Evolutionary conservation across 1,284 basidiomycete species (phyloP).

Genomic region (Xerocomus nothofagi): DNA sequence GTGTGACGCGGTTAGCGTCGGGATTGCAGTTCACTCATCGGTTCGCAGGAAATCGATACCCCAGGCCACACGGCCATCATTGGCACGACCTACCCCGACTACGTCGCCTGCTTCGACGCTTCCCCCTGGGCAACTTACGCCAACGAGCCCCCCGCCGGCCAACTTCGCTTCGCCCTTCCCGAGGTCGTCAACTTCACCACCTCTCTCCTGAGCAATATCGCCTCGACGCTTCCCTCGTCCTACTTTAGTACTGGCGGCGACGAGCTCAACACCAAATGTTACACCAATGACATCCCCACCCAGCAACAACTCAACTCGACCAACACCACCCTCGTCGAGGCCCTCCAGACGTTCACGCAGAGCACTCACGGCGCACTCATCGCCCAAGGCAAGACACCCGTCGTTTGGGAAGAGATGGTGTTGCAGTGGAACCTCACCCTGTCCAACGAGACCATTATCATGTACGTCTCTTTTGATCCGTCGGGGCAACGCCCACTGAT

Average conservation of each 20-base stretch:
- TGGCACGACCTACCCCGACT: constrained; percentile 57
- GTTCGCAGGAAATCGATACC: constrained; percentile 57
- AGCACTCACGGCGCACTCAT: constrained; percentile 50
- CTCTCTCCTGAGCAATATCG: constrained; percentile 44
- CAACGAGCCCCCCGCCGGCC: constrained; percentile 66
- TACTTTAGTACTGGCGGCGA: constrained; percentile 73
- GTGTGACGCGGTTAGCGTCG: background rate
- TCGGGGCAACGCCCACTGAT: background rate
- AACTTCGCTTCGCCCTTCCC: constrained; percentile 57
- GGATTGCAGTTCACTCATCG: constrained; percentile 24
- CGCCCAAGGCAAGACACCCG: constrained; percentile 54
- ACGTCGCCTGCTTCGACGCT: constrained; percentile 60
- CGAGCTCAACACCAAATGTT: constrained; percentile 64
- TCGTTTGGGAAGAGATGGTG: constrained; percentile 76
- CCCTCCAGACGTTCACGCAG: constrained; percentile 53
- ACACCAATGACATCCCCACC: constrained; percentile 50
- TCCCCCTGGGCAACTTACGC: constrained; percentile 60
- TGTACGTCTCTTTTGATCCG: background rate
- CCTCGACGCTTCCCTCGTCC: constrained; percentile 44
- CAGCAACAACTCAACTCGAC: constrained; percentile 43
- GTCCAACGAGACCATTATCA: constrained; percentile 58
- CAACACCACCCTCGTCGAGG: constrained; percentile 48
- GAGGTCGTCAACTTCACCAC: constrained; percentile 48
- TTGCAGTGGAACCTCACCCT: constrained; percentile 64
- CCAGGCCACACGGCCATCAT: constrained; percentile 76